phyloP scores from a whole-genome alignment of 306 rosid genomes.

The Canavalia ensiformis region DNA sequence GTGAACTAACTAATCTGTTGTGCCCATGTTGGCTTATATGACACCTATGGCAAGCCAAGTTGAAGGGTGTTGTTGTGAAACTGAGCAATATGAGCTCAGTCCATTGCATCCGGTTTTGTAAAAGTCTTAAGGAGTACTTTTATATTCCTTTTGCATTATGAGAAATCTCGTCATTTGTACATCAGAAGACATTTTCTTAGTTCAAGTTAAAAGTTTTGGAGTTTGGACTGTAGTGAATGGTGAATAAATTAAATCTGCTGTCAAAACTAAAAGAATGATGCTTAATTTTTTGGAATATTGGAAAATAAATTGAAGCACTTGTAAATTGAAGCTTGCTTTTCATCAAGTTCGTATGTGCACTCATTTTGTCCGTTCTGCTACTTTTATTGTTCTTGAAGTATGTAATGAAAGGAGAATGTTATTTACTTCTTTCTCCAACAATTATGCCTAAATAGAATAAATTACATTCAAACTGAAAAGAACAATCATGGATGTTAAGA shows the following conservation, averaged over 20 bases:
- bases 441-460: not conserved
- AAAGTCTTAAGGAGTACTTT: slow-evolving; percentile 4
- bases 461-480: not conserved
- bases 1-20: not conserved
- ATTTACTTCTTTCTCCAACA: not conserved
- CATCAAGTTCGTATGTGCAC: not conserved
- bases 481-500: not conserved
- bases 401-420: not conserved
- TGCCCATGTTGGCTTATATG: not conserved
- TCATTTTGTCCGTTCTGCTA: not conserved
- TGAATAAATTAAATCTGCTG: not conserved
- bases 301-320: slow-evolving; percentile 19
- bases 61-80: not conserved
- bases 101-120: slow-evolving; percentile 1
- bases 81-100: slow-evolving; percentile 25
- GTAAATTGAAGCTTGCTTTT: not conserved
- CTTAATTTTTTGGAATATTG: not conserved
- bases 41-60: slow-evolving; percentile 7
- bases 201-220: not conserved
- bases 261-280: not conserved
- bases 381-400: slow-evolving; percentile 12
- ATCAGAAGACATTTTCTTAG: slow-evolving; percentile 15
- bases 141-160: slow-evolving; percentile 18
- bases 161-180: slow-evolving; percentile 24
- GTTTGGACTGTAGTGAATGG: not conserved